These are phyloP conservation scores for Berkeleyomyces rouxiae DNA, from an alignment of 2,329 filamentous ascomycete genomes.

Conservation along the genomic window DNA sequence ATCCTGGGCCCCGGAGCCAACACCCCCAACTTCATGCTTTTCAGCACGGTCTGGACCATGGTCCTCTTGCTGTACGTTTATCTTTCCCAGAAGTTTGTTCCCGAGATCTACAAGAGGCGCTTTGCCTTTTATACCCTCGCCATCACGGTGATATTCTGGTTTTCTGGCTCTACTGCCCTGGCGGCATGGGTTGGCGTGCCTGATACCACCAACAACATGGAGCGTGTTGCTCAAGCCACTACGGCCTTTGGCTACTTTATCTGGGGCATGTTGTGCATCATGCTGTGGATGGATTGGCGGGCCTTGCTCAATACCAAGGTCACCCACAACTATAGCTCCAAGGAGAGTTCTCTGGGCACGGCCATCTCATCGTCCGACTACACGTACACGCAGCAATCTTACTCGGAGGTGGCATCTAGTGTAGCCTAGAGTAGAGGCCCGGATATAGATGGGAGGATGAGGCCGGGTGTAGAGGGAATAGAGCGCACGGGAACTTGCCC, in stretches of 20 bases:
- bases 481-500: neutral
- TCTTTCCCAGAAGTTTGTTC: slow-evolving; percentile 46
- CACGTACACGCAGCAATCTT: neutral
- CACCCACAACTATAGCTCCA: neutral
- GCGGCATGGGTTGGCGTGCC: slow-evolving; percentile 46
- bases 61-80: slow-evolving; percentile 49
- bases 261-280: slow-evolving; percentile 23
- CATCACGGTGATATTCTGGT: slow-evolving; percentile 76
- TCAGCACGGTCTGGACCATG: slow-evolving; percentile 61
- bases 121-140: slow-evolving; percentile 51
- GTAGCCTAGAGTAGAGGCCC: neutral
- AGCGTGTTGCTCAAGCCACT: slow-evolving; percentile 41
- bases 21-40: slow-evolving; percentile 61
- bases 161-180: slow-evolving; percentile 65
- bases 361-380: slow-evolving; percentile 7
- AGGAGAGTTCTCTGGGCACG: slow-evolving; percentile 2
- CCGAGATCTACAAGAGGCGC: slow-evolving; percentile 43
- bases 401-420: slow-evolving; percentile 1
- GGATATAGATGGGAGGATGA: neutral
- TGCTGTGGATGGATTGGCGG: slow-evolving; percentile 10
- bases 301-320: slow-evolving; percentile 1
- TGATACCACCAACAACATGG: slow-evolving; percentile 32
- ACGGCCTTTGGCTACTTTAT: slow-evolving; percentile 51
- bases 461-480: neutral
- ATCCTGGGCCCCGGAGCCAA: slow-evolving; percentile 19